phyloP scores from a whole-genome alignment of 768 basidiomycete species.

The Boletus rex-veris region DNA sequence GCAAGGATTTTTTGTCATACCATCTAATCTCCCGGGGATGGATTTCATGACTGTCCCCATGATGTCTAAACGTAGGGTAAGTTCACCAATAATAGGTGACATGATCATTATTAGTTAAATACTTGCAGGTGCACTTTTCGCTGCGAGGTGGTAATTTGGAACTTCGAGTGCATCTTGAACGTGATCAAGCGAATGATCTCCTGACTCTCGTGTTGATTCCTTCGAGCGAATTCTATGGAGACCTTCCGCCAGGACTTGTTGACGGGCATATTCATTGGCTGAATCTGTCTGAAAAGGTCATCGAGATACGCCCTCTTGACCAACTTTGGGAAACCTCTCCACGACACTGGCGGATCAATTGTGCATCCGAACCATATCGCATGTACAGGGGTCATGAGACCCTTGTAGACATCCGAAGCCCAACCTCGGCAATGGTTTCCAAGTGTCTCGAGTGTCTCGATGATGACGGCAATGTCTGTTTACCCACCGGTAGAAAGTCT shows the following conservation, averaged over 20 bases:
- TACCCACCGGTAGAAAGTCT: too few relatives aligned
- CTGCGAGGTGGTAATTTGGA: slow-evolving; percentile 1
- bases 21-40: background rate
- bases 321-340: slow-evolving; percentile 16
- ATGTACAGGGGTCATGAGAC: background rate
- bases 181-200: background rate
- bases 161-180: slow-evolving; percentile 4
- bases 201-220: slow-evolving; percentile 23
- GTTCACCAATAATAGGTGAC: background rate
- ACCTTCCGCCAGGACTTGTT: slow-evolving; percentile 19
- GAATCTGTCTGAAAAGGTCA: slow-evolving; percentile 2
- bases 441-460: background rate
- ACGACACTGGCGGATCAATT: slow-evolving; percentile 19
- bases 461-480: too few relatives aligned
- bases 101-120: background rate
- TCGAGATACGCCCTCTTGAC: slow-evolving; percentile 23
- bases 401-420: slow-evolving; percentile 19
- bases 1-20: background rate
- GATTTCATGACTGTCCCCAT: background rate
- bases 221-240: slow-evolving; percentile 1
- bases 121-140: slow-evolving; percentile 16
- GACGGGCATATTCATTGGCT: slow-evolving; percentile 23
- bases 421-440: background rate
- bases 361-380: background rate
- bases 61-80: slow-evolving; percentile 2